Evolutionary conservation across 805 yeast genomes (phyloP), one percentile per base, ranked within the genome.

Genomic region (Spathaspora boniae): DNA sequence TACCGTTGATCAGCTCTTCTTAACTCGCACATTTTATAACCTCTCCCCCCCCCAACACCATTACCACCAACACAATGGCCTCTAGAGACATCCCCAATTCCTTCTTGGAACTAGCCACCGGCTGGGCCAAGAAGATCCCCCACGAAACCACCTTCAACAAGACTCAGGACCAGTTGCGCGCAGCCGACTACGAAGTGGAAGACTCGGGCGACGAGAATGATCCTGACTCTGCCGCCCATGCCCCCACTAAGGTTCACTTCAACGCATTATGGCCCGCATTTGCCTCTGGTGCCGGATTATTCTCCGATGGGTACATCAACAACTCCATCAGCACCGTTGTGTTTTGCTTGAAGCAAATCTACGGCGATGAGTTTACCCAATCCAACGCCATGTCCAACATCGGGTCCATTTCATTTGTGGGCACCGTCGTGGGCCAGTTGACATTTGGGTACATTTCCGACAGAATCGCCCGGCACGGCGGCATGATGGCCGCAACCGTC

Each of bases 231-330:
- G 60, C 56, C 27, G 46, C 51, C 21, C 21, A 16, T 14, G 25
- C 15, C 14, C 30, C 25, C 16, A 48, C 34, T 6, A 35, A 31
- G 22, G 54, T 51, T 8, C 45, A 31, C 47, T 53, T 27, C 39
- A 51, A 43, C 15, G 48, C 41, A 16, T 42, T 55, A 17, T 74
- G 87, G 82, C 80, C 93, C 5, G 78, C 85, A 33, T 68, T 83
- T 37, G 80, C 86, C 9, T 80, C 95, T 1, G 97, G 97, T 43
- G 93, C 96, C 0, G 97, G 96, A 36, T 70, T 89, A 30, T 88
- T 89, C 61, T 82, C 94, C 25, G 98, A 91, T 61, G 97, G 97
- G 35, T 89, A 88, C 56, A 82, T 86, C 42, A 88, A 88, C 58
- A 86, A 86, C 62, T 80, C 93, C 35, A 83, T 86, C 38, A 75